phyloP scores from a whole-genome alignment of 2,329 filamentous ascomycete species.

The Biscogniauxia marginata region DNA sequence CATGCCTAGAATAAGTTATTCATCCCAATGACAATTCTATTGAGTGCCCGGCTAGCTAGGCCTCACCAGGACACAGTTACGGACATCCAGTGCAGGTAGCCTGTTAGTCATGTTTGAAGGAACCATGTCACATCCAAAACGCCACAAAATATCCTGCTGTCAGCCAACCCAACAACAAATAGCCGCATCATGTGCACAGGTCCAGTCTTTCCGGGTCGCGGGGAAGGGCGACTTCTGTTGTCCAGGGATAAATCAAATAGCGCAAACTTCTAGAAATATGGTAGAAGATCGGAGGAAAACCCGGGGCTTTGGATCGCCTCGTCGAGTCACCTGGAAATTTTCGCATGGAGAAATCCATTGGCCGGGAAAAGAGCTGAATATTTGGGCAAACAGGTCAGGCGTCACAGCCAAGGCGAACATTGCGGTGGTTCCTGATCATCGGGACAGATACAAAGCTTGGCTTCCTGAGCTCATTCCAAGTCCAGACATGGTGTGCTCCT shows the following conservation, averaged over 20 bases:
- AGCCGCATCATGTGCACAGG: background rate
- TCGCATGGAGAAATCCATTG: slow-evolving; percentile 12
- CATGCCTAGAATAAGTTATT: slow-evolving; percentile 4
- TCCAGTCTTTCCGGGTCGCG: background rate
- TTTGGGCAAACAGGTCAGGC: slow-evolving; percentile 13
- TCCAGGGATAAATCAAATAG: slow-evolving; percentile 1
- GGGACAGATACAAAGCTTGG: background rate
- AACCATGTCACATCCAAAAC: background rate
- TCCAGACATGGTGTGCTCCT: background rate
- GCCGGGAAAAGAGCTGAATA: slow-evolving; percentile 12
- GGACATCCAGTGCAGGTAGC: background rate
- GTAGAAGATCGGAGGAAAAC: slow-evolving; percentile 15
- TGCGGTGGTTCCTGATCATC: background rate
- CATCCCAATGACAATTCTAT: background rate
- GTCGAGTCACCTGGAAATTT: slow-evolving; percentile 4
- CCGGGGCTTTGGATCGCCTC: slow-evolving; percentile 14
- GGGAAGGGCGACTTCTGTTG: background rate
- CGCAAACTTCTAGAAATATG: slow-evolving; percentile 21
- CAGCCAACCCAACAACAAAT: background rate
- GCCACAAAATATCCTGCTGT: background rate
- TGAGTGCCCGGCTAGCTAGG: slow-evolving; percentile 4
- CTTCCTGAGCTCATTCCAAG: background rate
- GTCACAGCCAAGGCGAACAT: background rate
- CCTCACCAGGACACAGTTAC: background rate
- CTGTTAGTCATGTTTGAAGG: background rate